phyloP scores from a whole-genome alignment of 192 early-diverging fungal genomes.

The Backusella luteola region DNA sequence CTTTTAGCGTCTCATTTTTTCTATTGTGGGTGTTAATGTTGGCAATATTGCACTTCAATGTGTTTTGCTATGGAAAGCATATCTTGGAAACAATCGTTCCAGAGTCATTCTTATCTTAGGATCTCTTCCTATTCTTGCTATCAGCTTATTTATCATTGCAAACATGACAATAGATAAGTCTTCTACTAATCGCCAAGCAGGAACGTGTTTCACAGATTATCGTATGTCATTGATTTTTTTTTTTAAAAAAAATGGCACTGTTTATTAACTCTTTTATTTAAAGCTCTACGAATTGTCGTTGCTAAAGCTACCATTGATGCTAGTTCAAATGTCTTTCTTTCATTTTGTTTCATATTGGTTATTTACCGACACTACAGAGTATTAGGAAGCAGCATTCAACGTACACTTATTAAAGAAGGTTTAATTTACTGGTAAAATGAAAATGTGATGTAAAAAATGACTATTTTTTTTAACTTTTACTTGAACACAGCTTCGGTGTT shows the following conservation, averaged over 20 bases:
- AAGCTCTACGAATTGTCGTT: conserved; percentile 16
- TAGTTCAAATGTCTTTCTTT: conserved; percentile 28
- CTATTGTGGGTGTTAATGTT: conserved; percentile 32
- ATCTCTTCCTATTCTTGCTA: conserved; percentile 17
- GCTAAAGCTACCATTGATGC: conserved; percentile 28
- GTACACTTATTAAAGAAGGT: conserved; percentile 29
- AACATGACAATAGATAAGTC: conserved; percentile 29
- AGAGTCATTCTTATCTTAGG: conserved; percentile 21
- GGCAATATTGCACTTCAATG: conserved; percentile 25
- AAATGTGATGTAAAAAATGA: neutral
- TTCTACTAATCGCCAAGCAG: neutral
- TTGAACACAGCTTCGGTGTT: conserved; percentile 26
- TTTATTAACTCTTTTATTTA: neutral
- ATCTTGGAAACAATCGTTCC: conserved; percentile 30
- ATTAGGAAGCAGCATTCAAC: conserved; percentile 30
- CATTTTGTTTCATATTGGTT: conserved; percentile 31
- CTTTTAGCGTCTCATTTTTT: conserved; percentile 26
- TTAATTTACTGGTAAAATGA: conserved; percentile 30
- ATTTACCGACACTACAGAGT: conserved; percentile 32
- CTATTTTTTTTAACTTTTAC: neutral
- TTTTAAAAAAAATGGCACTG: neutral
- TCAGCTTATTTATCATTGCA: conserved; percentile 19
- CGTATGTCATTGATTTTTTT: conserved; percentile 11
- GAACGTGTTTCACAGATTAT: conserved; percentile 26
- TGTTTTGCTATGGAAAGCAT: conserved; percentile 35